Base-by-base conservation (phyloP, 2,329 filamentous ascomycete genomes). In the Ramularia endophylla region DNA sequence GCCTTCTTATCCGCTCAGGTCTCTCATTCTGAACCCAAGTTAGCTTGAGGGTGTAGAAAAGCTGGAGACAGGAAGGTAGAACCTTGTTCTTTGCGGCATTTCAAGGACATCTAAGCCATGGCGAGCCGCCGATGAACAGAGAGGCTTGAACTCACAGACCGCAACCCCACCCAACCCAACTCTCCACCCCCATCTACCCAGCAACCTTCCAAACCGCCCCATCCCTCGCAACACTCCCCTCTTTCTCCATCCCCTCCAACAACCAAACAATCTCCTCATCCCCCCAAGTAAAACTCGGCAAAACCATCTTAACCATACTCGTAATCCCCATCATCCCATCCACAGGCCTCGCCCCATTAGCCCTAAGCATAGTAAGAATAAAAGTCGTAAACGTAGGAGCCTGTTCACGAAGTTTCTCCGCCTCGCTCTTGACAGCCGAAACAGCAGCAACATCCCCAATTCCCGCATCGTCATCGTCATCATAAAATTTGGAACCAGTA, bases 301-400 rank as follows among this genome's bases (percentile, higher is more conserved):
- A 80, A 44, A 90, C 76, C 75, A 97, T 90, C 66, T 87, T 87
- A 73, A 98, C 75, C 87, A 97, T 95, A 83, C 89, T 94, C 7
- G 81, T 75, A 51, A 98, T 94, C 44, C 89, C 69, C 37, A 85
- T 82, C 85, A 95, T 92, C 19, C 83, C 79, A 13, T 83, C 83
- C 35, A 62, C 43, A 40, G 57, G 55, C 37, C 58, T 59, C 5
- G 55, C 40, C 8, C 57, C 58, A 54, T 87, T 84, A 63, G 95
- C 95, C 47, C 87, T 95, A 65, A 98, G 69, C 92, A 98, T 97
- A 38, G 87, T 87, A 42, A 88, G 72, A 44, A 98, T 88, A 61
- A 95, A 97, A 57, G 89, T 84, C 78, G 85, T 87, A 65, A 95
- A 95, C 28, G 95, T 75, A 31, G 74, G 71, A 62, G 78, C 79